Evolutionary conservation across 805 yeast species (phyloP).

Genomic region (Saccharomycopsis sp.): DNA sequence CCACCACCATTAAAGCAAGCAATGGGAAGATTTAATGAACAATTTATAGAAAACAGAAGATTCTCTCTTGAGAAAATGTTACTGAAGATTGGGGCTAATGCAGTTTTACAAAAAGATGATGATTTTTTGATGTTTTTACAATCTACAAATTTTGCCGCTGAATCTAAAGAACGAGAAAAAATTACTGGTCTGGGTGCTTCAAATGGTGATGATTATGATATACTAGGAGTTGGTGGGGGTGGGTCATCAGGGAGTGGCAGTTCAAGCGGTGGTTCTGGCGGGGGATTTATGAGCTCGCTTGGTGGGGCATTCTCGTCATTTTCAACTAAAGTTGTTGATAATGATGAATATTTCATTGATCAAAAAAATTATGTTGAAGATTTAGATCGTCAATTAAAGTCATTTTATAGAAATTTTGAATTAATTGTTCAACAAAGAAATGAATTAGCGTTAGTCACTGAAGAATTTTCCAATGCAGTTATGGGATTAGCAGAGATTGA

Average conservation of each 20-base stretch:
- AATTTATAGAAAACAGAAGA: slow-evolving; percentile 81
- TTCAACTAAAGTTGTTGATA: slow-evolving; percentile 62
- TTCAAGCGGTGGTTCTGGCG: slow-evolving; percentile 30
- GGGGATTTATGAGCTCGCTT: slow-evolving; percentile 65
- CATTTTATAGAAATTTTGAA: slow-evolving; percentile 66
- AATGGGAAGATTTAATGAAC: slow-evolving; percentile 85
- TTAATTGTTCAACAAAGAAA: slow-evolving; percentile 65
- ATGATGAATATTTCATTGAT: slow-evolving; percentile 69
- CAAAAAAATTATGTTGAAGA: slow-evolving; percentile 63
- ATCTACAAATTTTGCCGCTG: slow-evolving; percentile 60
- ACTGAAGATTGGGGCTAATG: slow-evolving; percentile 52
- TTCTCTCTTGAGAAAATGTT: slow-evolving; percentile 84
- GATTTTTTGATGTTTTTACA: slow-evolving; percentile 77
- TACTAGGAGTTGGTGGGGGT: slow-evolving; percentile 25
- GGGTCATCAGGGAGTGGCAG: slow-evolving; percentile 26
- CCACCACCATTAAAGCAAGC: slow-evolving; percentile 96
- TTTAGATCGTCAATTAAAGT: slow-evolving; percentile 64
- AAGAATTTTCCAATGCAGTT: slow-evolving; percentile 54
- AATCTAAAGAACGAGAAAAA: slow-evolving; percentile 64
- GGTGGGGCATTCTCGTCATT: slow-evolving; percentile 56
- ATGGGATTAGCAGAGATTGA: slow-evolving; percentile 67
- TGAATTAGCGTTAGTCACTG: slow-evolving; percentile 61
- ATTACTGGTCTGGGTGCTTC: slow-evolving; percentile 48
- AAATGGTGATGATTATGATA: slow-evolving; percentile 32
- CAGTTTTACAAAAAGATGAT: slow-evolving; percentile 54